Base-by-base conservation (phyloP, 768 basidiomycete genomes). In the Fomitopsis serialis region DNA sequence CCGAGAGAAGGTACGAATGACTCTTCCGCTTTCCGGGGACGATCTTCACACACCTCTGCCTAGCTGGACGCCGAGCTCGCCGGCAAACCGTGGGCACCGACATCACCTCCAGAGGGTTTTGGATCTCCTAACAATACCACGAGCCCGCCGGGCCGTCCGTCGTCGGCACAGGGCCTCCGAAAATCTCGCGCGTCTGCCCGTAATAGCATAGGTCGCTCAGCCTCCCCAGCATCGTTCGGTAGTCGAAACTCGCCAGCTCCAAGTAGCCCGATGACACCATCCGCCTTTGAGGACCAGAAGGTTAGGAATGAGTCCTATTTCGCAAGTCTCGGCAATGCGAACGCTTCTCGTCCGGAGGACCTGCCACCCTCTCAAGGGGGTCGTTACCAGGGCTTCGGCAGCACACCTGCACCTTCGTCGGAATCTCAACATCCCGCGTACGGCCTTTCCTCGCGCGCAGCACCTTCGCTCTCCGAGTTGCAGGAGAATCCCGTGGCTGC, bases 311-410 rank as follows among this genome's bases (percentile, higher is more conserved):
- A 98, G 65, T 67, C 75, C 35, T 98, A 84, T 70, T 98, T 98
- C 66, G 75, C 91, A n/a, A 70, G 70, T 36, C 79, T 98, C 48
- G 96, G 96, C 2, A 79, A 79, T 53, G 72, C 78, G n/a, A 99
- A 99, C 63, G 88, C 90, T 3, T 66, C 66, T 47, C 82, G 96
- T 24, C 79, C 91, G 9, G 80, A 76, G 3, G 77, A 95, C 66
- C 71, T 98, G 12, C 92, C 92, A 1, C 96, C 96, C 11, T 91
- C 88, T 4, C 94, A 97, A 71, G 96, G 94, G 48, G 96, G 96
- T 25, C 82, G 83, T 49, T 99, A 98, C 70, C 81, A 84, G 54
- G 95, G 97, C 10, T 99, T 99, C 67, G 92, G 95, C 9, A 93
- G 73, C 61, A 87, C 91, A 0, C 87, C 92, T n/a, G 69, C 80